Conservation (phyloP, 2,329 filamentous ascomycete species). For the Lasiodiplodia hormozganensis region DNA sequence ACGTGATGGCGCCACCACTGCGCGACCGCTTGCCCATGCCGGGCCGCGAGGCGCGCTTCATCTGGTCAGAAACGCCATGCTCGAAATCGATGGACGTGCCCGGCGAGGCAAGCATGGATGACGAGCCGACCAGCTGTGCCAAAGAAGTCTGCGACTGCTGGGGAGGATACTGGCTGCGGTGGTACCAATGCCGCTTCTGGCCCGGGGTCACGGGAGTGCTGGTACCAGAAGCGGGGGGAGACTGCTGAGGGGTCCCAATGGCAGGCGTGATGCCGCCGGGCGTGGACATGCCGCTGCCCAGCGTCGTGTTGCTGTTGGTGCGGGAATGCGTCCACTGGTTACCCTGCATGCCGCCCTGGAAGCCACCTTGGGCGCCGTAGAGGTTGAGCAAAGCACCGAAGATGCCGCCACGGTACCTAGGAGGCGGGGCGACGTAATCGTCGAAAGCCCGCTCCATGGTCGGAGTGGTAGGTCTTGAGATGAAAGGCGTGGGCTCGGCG, state of each 20-base stretch:
- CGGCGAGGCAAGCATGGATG: constrained; percentile 51
- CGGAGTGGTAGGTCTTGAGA: constrained; percentile 58
- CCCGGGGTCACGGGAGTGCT: constrained; percentile 45
- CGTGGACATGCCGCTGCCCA: constrained; percentile 12
- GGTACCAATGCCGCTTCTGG: constrained; percentile 32
- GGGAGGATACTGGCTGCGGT: constrained; percentile 35
- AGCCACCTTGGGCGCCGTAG: constrained; percentile 50
- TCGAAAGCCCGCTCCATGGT: constrained; percentile 57
- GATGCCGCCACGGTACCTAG: constrained; percentile 75
- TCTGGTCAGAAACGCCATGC: constrained; percentile 50
- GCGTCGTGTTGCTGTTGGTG: constrained; percentile 23
- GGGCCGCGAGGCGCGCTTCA: constrained; percentile 46
- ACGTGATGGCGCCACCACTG: constrained; percentile 45
- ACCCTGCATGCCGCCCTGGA: constrained; percentile 6
- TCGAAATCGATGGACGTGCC: constrained; percentile 47
- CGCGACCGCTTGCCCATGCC: constrained; percentile 45
- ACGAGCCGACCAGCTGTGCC: constrained; percentile 53
- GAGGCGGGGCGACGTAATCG: constrained; percentile 70
- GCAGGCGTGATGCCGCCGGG: constrained; percentile 32
- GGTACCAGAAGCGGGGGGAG: constrained; percentile 52
- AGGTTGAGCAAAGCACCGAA: constrained; percentile 75
- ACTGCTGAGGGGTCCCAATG: constrained; percentile 45
- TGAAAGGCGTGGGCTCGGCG: constrained; percentile 8
- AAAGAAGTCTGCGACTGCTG: constrained; percentile 51
- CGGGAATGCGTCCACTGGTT: constrained; percentile 1